Conservation (phyloP, 352 stramenopile genomes). For the Globisporangium paroecandrum region DNA sequence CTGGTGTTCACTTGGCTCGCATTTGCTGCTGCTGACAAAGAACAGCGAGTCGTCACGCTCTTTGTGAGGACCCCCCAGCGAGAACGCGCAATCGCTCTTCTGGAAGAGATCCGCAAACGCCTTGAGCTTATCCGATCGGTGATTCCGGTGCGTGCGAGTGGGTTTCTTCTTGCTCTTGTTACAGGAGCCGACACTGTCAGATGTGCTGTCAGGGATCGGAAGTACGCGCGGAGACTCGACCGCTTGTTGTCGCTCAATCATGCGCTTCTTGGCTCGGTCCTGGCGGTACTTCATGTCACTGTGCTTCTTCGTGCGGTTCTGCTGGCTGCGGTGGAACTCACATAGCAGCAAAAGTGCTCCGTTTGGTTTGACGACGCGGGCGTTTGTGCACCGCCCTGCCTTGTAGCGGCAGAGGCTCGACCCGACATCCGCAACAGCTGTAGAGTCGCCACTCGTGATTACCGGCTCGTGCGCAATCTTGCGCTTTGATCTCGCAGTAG, state of each 20-base stretch:
- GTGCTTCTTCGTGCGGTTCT: constrained; percentile 86
- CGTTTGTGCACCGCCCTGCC: constrained; percentile 69
- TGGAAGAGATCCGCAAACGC: background rate
- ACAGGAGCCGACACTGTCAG: background rate
- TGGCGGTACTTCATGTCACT: constrained; percentile 81
- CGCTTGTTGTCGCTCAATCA: constrained; percentile 27
- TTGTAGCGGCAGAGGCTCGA: constrained; percentile 68
- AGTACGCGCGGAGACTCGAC: background rate
- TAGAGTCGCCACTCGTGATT: background rate
- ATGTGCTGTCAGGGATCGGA: background rate
- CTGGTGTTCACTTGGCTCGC: too few species aligned
- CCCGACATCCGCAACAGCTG: background rate
- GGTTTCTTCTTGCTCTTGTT: constrained; percentile 1
- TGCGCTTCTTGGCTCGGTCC: constrained; percentile 57
- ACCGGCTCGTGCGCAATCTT: background rate
- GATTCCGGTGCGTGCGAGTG: background rate
- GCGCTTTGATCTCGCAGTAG: background rate
- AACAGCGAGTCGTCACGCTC: background rate
- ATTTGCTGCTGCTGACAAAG: background rate
- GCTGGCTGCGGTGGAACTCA: constrained; percentile 76
- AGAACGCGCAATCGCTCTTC: background rate
- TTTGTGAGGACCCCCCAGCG: background rate
- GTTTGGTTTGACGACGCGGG: constrained; percentile 71
- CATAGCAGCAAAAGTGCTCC: constrained; percentile 72
- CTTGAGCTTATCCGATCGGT: background rate